Evolutionary conservation across 768 basidiomycete genomes (phyloP).

Genomic region (Pluteus cervinus): DNA sequence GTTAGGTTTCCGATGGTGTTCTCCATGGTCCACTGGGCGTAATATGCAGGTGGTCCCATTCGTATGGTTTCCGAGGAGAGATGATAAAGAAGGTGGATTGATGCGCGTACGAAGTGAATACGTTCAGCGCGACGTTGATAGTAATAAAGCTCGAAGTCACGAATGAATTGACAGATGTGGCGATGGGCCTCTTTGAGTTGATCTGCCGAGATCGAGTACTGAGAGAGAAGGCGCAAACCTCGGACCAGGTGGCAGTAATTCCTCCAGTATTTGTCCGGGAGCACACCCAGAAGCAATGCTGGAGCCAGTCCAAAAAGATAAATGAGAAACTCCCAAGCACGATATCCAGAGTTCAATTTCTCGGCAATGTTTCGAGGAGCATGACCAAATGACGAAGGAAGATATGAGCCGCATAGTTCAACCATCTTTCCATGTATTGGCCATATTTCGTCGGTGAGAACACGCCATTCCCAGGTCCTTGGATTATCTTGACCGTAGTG

Average conservation of each 20-base stretch:
- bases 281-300: conserved; percentile 17
- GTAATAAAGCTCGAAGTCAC: conserved; percentile 29
- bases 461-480: no score
- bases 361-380: conserved; percentile 33
- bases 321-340: conserved; percentile 20
- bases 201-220: conserved; percentile 9
- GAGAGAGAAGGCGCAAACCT: conserved; percentile 18
- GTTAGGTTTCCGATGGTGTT: conserved; percentile 5
- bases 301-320: conserved; percentile 23
- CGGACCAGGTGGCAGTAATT: conserved; percentile 24
- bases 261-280: conserved; percentile 18
- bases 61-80: conserved; percentile 15
- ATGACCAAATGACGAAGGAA: conserved; percentile 35
- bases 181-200: conserved; percentile 12
- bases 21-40: conserved; percentile 3
- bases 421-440: conserved; percentile 26
- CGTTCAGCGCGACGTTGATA: conserved; percentile 18
- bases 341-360: conserved; percentile 28
- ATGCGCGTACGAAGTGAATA: conserved; percentile 27
- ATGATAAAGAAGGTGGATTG: conserved; percentile 24
- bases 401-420: conserved; percentile 20
- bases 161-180: conserved; percentile 13
- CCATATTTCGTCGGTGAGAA: conserved; percentile 17
- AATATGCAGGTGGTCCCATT: conserved; percentile 14
- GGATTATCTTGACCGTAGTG: conserved; percentile 5